Conservation (phyloP, 805 yeast genomes). For the Sugiyamaella qingdaonensis region DNA sequence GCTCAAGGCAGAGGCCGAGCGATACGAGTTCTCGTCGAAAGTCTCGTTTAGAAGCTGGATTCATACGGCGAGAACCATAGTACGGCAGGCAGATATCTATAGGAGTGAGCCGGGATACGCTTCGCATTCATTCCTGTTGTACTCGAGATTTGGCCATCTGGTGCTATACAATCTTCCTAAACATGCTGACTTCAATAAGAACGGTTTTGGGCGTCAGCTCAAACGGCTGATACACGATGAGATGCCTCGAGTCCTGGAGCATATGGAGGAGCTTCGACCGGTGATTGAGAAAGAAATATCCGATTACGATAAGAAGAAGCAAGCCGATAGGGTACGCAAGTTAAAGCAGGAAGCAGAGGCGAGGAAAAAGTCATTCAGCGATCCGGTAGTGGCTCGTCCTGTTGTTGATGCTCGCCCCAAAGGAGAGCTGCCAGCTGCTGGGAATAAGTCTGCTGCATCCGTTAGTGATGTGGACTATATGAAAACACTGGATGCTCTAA, state of each 20-base stretch:
- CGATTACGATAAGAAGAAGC: constrained; percentile 6
- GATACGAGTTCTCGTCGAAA: constrained; percentile 49
- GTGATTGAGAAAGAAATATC: constrained; percentile 20
- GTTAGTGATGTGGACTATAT: constrained; percentile 1
- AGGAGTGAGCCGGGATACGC: constrained; percentile 40
- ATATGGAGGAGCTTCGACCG: constrained; percentile 26
- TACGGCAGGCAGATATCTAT: constrained; percentile 42
- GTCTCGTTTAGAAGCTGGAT: constrained; percentile 54
- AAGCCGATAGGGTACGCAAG: background rate
- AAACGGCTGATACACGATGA: constrained; percentile 24
- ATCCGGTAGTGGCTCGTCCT: background rate
- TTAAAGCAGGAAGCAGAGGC: constrained; percentile 3
- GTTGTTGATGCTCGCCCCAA: background rate
- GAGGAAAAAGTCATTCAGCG: background rate
- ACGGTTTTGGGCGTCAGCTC: constrained; percentile 16
- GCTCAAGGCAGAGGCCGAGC: constrained; percentile 46
- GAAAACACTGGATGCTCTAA: constrained; percentile 14
- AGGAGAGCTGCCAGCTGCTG: background rate
- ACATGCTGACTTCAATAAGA: constrained; percentile 42
- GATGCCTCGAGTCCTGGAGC: constrained; percentile 25
- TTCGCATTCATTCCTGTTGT: constrained; percentile 49
- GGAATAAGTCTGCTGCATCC: background rate
- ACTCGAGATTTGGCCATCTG: constrained; percentile 56
- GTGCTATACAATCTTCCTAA: constrained; percentile 43
- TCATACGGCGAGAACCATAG: constrained; percentile 46